Conservation (phyloP, 2,329 filamentous ascomycete genomes). For the Sphaerulina populicola region DNA sequence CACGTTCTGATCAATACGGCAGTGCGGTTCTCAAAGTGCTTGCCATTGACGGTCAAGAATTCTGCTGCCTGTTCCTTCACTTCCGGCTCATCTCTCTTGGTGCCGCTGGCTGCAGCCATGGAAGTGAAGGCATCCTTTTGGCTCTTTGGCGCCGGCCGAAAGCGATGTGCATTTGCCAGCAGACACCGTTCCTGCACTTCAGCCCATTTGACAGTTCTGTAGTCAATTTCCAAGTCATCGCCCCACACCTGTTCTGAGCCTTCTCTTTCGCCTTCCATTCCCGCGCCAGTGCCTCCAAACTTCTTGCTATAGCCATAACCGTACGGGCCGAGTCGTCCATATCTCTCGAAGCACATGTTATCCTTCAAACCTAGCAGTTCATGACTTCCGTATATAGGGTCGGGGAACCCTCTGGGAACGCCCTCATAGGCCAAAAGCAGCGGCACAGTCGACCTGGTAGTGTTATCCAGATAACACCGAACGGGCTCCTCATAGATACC, state of each 20-base stretch:
- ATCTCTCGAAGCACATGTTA: slow-evolving; percentile 88
- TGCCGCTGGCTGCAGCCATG: slow-evolving; percentile 31
- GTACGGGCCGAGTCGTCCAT: slow-evolving; percentile 79
- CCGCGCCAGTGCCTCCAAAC: slow-evolving; percentile 74
- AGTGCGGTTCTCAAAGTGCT: slow-evolving; percentile 48
- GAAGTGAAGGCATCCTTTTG: slow-evolving; percentile 36
- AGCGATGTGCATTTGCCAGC: slow-evolving; percentile 61
- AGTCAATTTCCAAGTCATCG: slow-evolving; percentile 64
- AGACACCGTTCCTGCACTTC: slow-evolving; percentile 68
- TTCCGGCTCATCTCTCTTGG: slow-evolving; percentile 19
- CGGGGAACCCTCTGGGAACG: slow-evolving; percentile 73
- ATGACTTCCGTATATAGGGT: slow-evolving; percentile 79
- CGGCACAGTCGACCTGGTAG: slow-evolving; percentile 59
- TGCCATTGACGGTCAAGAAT: slow-evolving; percentile 12
- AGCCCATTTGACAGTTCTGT: slow-evolving; percentile 67
- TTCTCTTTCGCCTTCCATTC: slow-evolving; percentile 72
- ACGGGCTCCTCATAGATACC: slow-evolving; percentile 51
- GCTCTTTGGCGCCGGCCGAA: slow-evolving; percentile 39
- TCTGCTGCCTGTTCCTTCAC: slow-evolving; percentile 14
- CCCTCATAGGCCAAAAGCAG: slow-evolving; percentile 66
- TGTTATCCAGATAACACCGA: slow-evolving; percentile 70
- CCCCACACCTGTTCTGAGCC: slow-evolving; percentile 75
- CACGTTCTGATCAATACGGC: slow-evolving; percentile 76
- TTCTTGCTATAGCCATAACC: slow-evolving; percentile 76
- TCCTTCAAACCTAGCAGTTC: slow-evolving; percentile 68